Evolutionary conservation across 139 green algal genomes (phyloP).

Genomic region (Tetraselmis chui): DNA sequence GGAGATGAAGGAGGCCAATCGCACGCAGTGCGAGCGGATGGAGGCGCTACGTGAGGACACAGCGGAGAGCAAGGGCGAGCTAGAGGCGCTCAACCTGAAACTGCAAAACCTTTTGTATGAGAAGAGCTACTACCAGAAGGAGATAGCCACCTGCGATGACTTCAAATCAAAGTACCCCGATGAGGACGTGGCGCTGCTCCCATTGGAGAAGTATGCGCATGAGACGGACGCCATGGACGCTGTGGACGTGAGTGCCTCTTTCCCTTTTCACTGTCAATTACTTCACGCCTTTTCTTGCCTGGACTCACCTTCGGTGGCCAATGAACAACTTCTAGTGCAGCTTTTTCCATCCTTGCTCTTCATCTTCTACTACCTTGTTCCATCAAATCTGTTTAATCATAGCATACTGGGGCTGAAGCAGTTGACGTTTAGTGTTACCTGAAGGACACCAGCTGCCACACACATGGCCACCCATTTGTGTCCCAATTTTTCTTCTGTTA

Average conservation of each 20-base stretch:
- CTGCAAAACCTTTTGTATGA: slow-evolving; percentile 70
- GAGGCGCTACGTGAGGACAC: slow-evolving; percentile 51
- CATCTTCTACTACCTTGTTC: too few relatives aligned
- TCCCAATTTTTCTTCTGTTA: too few relatives aligned
- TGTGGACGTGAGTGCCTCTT: not conserved
- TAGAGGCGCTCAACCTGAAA: slow-evolving; percentile 45
- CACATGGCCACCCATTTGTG: too few relatives aligned
- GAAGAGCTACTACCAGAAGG: slow-evolving; percentile 63
- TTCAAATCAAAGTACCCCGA: slow-evolving; percentile 49
- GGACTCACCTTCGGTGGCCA: too few relatives aligned
- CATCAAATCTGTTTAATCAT: too few relatives aligned
- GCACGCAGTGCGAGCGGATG: slow-evolving; percentile 18
- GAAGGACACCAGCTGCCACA: too few relatives aligned
- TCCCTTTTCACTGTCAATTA: too few relatives aligned
- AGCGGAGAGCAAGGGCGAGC: slow-evolving; percentile 31
- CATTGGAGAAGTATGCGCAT: slow-evolving; percentile 32
- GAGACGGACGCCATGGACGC: not conserved
- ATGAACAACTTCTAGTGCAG: too few relatives aligned
- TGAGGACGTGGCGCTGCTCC: slow-evolving; percentile 41
- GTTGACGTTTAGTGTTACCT: too few relatives aligned
- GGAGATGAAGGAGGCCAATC: slow-evolving; percentile 35
- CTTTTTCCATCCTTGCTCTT: not conserved
- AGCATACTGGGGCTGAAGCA: too few relatives aligned
- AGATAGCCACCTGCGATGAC: slow-evolving; percentile 52
- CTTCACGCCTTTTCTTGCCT: too few relatives aligned